These are phyloP conservation scores for Acorus calamus DNA, from an alignment of 106 monocot species.

Conservation along the genomic window DNA sequence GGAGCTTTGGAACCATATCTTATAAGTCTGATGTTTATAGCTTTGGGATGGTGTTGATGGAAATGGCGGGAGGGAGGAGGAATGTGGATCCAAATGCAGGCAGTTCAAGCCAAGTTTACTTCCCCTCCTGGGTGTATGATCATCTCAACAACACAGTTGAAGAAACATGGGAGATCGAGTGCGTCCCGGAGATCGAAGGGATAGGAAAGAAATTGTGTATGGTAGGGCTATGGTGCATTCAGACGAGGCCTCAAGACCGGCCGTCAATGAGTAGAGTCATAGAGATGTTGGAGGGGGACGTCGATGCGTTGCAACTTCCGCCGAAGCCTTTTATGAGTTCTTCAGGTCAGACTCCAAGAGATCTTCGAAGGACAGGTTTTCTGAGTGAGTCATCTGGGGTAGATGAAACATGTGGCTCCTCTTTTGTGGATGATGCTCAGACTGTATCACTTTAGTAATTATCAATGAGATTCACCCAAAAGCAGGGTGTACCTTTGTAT, in stretches of 20 bases:
- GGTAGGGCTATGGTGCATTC: constrained; percentile 32
- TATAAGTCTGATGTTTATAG: constrained; percentile 46
- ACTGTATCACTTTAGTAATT: no score
- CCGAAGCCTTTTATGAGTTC: constrained; percentile 13
- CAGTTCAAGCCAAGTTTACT: constrained; percentile 18
- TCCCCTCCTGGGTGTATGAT: constrained; percentile 33
- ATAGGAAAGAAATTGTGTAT: constrained; percentile 18
- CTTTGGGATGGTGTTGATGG: constrained; percentile 40
- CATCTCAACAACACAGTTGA: neutral
- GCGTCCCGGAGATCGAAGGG: constrained; percentile 3
- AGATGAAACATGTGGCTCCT: no score
- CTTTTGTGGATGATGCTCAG: no score
- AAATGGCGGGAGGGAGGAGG: constrained; percentile 28
- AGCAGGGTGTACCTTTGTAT: no score
- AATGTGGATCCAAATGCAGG: constrained; percentile 19
- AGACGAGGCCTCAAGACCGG: constrained; percentile 11
- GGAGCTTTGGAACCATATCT: constrained; percentile 36
- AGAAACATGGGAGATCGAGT: neutral
- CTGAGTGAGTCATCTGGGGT: no score
- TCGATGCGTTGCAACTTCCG: constrained; percentile 12
- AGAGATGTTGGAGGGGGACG: constrained; percentile 21
- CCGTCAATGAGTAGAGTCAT: constrained; percentile 24
- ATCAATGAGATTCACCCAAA: no score
- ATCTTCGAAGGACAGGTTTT: no score
- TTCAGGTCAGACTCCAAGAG: no score